Evolutionary conservation across 306 rosid species (phyloP).

Genomic region (Cucumis cinereus): DNA sequence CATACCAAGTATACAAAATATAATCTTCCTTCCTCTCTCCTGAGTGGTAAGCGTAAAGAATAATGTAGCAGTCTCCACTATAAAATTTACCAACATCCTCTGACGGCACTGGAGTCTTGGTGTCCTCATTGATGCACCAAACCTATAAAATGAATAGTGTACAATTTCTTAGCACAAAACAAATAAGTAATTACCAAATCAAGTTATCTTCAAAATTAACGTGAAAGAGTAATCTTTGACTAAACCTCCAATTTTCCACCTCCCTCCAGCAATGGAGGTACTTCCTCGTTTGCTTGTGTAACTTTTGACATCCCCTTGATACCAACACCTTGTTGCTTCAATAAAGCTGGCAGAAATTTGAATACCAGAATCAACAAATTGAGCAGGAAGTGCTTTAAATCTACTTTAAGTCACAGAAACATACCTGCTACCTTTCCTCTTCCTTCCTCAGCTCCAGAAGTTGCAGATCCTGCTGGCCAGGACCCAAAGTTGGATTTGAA

Average conservation of each 20-base stretch:
- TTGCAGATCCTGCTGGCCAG: slow-evolving; percentile 62
- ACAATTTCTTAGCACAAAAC: slow-evolving; percentile 8
- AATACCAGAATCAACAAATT: slow-evolving; percentile 8
- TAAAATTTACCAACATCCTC: slow-evolving; percentile 72
- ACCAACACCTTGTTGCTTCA: slow-evolving; percentile 99
- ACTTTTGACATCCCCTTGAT: slow-evolving; percentile 73
- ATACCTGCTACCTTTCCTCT: slow-evolving; percentile 98
- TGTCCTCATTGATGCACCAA: slow-evolving; percentile 75
- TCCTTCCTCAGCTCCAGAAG: slow-evolving; percentile 68
- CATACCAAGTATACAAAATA: slow-evolving; percentile 79
- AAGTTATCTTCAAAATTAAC: slow-evolving; percentile 2
- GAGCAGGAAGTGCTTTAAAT: slow-evolving; percentile 8
- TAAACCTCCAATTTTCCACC: slow-evolving; percentile 94
- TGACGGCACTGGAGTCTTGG: slow-evolving; percentile 54
- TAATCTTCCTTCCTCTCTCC: slow-evolving; percentile 90
- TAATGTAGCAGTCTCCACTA: slow-evolving; percentile 78
- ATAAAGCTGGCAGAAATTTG: slow-evolving; percentile 52
- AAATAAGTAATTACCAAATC: neutral
- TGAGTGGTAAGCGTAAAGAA: slow-evolving; percentile 64
- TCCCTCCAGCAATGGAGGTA: slow-evolving; percentile 96
- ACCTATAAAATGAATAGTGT: slow-evolving; percentile 30
- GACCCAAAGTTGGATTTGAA: slow-evolving; percentile 71
- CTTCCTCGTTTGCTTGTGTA: slow-evolving; percentile 64
- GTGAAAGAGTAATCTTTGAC: slow-evolving; percentile 6
- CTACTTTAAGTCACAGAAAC: slow-evolving; percentile 7